Evolutionary conservation across 257 asterid genomes (phyloP).

Genomic region (Ilex asprella): DNA sequence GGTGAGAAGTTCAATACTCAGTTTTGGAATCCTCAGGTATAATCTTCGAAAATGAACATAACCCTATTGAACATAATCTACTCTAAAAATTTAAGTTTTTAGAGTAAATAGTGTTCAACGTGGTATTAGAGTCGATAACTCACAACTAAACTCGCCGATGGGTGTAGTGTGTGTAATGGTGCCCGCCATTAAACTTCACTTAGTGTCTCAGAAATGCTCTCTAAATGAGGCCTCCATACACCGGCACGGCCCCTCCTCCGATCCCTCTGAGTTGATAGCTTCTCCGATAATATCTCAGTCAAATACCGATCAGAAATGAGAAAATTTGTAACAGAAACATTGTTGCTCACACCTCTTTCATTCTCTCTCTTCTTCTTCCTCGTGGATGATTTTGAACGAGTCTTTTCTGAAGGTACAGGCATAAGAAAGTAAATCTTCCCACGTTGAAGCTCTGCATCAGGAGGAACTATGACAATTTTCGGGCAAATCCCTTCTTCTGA

Average conservation of each 20-base stretch:
- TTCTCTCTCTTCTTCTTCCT: conserved; percentile 42
- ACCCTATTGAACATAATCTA: conserved; percentile 1
- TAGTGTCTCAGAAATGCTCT: conserved; percentile 76
- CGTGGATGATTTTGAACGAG: conserved; percentile 19
- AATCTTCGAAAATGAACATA: neutral
- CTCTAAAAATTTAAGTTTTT: too few species aligned
- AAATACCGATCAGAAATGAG: conserved; percentile 58
- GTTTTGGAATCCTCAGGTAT: conserved; percentile 24
- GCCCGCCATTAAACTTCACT: conserved; percentile 24
- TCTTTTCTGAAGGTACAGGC: conserved; percentile 48
- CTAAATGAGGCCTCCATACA: conserved; percentile 84
- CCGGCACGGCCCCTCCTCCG: conserved; percentile 83
- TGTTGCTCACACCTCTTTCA: conserved; percentile 3
- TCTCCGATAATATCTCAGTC: conserved; percentile 79
- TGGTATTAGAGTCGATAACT: too few species aligned
- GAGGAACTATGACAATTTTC: conserved; percentile 60
- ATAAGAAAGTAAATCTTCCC: conserved; percentile 92
- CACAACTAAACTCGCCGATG: too few species aligned
- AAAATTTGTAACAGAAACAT: conserved; percentile 15
- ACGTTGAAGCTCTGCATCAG: conserved; percentile 75
- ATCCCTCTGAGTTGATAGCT: conserved; percentile 55
- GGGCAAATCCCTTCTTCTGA: conserved; percentile 47
- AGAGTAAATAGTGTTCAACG: too few species aligned
- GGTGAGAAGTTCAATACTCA: conserved; percentile 6
- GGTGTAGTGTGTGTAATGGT: too few species aligned